Base-by-base conservation (phyloP, 2,329 filamentous ascomycete genomes). In the Leptographium galeiforme region DNA sequence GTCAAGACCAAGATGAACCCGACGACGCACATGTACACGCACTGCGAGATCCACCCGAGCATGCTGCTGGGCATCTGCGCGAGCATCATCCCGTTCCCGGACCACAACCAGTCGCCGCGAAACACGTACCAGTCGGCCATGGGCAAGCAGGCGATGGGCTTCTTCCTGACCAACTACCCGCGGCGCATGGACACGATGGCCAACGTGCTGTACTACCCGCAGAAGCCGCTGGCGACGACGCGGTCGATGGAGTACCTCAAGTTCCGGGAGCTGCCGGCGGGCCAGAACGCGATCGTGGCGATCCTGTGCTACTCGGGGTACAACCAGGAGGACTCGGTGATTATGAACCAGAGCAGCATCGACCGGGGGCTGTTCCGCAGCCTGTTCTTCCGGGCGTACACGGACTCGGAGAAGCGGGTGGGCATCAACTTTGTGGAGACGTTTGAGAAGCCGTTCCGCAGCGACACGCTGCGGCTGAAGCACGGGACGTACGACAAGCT, bases 71-170 rank as follows among this genome's bases (percentile, higher is more conserved):
- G 93, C 66, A 95, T 98, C 59, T 98, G 94, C 66, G 93, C 93
- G 63, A 96, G 90, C 72, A 98, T 98, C 68, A 98, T 98, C 74
- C 93, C 93, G 0, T 98, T 98, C 81, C 93, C 94, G 1, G 93
- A 98, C 72, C 93, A 98, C 74, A 98, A 98, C 67, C 88, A 89
- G 79, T 97, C 91, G 58, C 93, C 93, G 60, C 86, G 93, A 85
- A 98, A 98, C 67, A 97, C 91, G 5, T 98, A 96, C 69, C 91
- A 97, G 72, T 96, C 91, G 63, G 93, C 93, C 66, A 98, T 98
- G 93, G 93, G 94, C 75, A 98, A 98, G 72, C 93, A 98, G 79
- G 93, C 93, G 57, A 98, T 98, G 94, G 93, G 94, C 65, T 90
- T 97, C 62, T 96, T 95, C 73, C 77, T 98, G 54, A 98, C 94